phyloP scores from a whole-genome alignment of 257 asterid genomes.

The Knoxia roxburghii region DNA sequence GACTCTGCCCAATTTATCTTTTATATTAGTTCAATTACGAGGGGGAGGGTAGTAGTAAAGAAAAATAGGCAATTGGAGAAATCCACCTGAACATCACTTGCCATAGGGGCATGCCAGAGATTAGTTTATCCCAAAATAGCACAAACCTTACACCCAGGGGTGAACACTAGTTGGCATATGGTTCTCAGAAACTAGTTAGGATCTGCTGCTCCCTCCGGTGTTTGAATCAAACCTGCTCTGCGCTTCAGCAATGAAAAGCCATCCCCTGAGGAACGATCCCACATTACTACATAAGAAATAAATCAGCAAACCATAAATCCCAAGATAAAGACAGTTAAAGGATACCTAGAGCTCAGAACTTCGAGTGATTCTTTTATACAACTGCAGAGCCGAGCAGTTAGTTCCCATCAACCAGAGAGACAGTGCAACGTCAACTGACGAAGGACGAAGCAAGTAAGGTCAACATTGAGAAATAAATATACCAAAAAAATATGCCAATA shows the following conservation, averaged over 20 bases:
- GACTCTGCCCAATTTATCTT: too few relatives aligned
- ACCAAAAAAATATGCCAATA: background rate
- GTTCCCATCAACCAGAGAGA: slow-evolving; percentile 94
- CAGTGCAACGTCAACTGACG: slow-evolving; percentile 81
- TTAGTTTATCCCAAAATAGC: background rate
- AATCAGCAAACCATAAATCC: background rate
- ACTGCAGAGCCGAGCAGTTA: slow-evolving; percentile 73
- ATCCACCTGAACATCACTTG: slow-evolving; percentile 70
- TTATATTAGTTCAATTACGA: too few relatives aligned
- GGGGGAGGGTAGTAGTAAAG: too few relatives aligned
- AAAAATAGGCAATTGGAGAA: too few relatives aligned
- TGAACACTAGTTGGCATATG: slow-evolving; percentile 67
- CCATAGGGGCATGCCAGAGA: slow-evolving; percentile 6
- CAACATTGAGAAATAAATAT: slow-evolving; percentile 35
- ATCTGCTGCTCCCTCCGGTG: slow-evolving; percentile 90
- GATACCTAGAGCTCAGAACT: slow-evolving; percentile 65
- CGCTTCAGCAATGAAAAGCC: slow-evolving; percentile 97
- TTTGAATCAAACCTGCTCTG: slow-evolving; percentile 87
- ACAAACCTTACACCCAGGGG: slow-evolving; percentile 57
- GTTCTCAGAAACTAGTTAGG: slow-evolving; percentile 58
- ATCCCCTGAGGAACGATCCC: slow-evolving; percentile 50
- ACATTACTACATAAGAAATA: slow-evolving; percentile 12
- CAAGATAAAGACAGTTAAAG: slow-evolving; percentile 12
- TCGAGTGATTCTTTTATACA: slow-evolving; percentile 73
- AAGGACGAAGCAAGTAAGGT: slow-evolving; percentile 69